A percentile compares a stretch with the other conserved stretches of the same genome.
Conservation (phyloP, 2,329 filamentous ascomycete species). For the Clathrospora elynae region DNA sequence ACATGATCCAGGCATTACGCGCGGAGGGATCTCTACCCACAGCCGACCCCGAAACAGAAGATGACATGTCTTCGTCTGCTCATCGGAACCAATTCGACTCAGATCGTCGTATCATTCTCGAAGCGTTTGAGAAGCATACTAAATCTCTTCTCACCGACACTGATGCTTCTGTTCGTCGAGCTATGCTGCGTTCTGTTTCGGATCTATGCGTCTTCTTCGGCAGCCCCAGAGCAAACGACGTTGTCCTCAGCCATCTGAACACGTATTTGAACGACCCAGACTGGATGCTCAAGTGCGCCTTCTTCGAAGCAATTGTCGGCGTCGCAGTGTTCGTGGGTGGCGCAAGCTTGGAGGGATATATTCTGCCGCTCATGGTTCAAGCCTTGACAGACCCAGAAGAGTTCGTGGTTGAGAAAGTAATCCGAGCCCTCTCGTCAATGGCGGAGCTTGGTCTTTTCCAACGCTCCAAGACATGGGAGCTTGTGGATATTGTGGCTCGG, state of each 20-base stretch:
- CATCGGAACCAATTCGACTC: slow-evolving; percentile 87
- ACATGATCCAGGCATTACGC: slow-evolving; percentile 86
- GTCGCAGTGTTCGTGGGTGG: slow-evolving; percentile 90
- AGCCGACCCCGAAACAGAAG: slow-evolving; percentile 78
- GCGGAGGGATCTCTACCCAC: slow-evolving; percentile 81
- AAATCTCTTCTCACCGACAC: slow-evolving; percentile 87
- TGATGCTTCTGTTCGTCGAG: slow-evolving; percentile 83
- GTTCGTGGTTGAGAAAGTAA: slow-evolving; percentile 87
- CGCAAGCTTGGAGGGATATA: slow-evolving; percentile 89
- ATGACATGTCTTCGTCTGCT: slow-evolving; percentile 68
- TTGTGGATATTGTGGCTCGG: slow-evolving; percentile 79
- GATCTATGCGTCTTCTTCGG: slow-evolving; percentile 95
- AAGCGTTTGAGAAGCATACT: slow-evolving; percentile 84
- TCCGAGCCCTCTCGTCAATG: slow-evolving; percentile 86
- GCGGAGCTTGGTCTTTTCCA: slow-evolving; percentile 87
- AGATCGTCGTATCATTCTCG: slow-evolving; percentile 79
- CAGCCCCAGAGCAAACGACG: slow-evolving; percentile 87
- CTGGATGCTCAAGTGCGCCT: slow-evolving; percentile 95
- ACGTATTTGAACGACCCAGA: slow-evolving; percentile 96
- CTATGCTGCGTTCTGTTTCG: slow-evolving; percentile 89
- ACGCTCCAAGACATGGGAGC: slow-evolving; percentile 80
- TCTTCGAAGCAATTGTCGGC: slow-evolving; percentile 93
- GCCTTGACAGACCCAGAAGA: slow-evolving; percentile 92
- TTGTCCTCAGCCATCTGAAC: slow-evolving; percentile 94
- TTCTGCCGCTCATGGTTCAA: slow-evolving; percentile 93